Evolutionary conservation across 495 filamentous ascomycete genomes (phyloP).

Genomic region (Gamarada debralockiae): DNA sequence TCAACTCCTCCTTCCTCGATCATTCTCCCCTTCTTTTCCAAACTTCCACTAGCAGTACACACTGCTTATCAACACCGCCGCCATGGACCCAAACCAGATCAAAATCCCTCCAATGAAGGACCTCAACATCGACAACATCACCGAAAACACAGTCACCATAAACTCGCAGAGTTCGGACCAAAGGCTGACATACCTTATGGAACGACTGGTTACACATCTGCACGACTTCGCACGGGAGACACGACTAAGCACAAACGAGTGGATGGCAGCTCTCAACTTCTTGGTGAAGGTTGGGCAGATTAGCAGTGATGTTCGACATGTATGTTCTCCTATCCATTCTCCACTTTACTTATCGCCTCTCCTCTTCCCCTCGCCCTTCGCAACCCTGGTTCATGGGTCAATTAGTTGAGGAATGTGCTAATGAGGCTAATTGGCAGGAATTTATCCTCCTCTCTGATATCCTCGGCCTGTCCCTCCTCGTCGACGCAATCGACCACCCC

Average conservation of each 20-base stretch:
- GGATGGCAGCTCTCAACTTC: slow-evolving; percentile 71
- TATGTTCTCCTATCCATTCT: slow-evolving; percentile 25
- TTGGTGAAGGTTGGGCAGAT: slow-evolving; percentile 72
- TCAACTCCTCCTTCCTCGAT: no score
- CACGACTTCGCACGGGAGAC: slow-evolving; percentile 85
- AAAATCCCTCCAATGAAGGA: slow-evolving; percentile 62
- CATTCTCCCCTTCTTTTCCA: no score
- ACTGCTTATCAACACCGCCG: background rate
- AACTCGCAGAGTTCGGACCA: slow-evolving; percentile 65
- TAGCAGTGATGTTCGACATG: slow-evolving; percentile 65
- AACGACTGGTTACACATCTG: slow-evolving; percentile 70
- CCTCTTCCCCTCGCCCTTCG: no score
- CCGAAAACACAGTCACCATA: slow-evolving; percentile 67
- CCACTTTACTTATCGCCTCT: background rate
- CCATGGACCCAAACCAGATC: slow-evolving; percentile 50
- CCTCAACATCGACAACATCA: slow-evolving; percentile 80
- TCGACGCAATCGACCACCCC: slow-evolving; percentile 90
- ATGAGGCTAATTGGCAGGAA: slow-evolving; percentile 52
- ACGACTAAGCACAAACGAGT: slow-evolving; percentile 71
- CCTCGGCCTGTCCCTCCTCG: slow-evolving; percentile 82
- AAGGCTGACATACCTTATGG: slow-evolving; percentile 69
- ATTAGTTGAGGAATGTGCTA: background rate
- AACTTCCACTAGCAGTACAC: no score
- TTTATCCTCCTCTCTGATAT: slow-evolving; percentile 94
- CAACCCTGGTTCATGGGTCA: background rate